These are phyloP conservation scores for Backusella psychrophila DNA, from an alignment of 192 early-diverging fungal genomes.

Conservation along the genomic window DNA sequence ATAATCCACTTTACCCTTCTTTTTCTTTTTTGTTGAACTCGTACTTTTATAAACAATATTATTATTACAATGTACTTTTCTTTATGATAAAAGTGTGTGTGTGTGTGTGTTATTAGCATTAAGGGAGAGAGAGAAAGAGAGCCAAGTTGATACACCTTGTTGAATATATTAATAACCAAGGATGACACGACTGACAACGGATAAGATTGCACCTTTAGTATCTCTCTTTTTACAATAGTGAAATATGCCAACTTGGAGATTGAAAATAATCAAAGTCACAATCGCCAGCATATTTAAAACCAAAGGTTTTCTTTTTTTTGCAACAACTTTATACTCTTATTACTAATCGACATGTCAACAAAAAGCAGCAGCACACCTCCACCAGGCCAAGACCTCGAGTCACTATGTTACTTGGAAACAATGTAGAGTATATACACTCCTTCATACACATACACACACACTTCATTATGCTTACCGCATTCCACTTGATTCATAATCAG, in stretches of 20 bases:
- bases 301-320: neutral
- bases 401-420: conserved; percentile 25
- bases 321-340: neutral
- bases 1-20: neutral
- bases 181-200: too few relatives aligned
- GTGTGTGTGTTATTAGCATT: too few relatives aligned
- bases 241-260: neutral
- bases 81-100: too few relatives aligned
- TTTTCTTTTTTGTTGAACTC: neutral
- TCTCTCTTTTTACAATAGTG: neutral
- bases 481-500: conserved; percentile 24
- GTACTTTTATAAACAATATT: neutral
- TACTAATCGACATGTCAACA: neutral
- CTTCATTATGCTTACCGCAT: neutral
- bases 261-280: neutral
- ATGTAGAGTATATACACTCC: conserved; percentile 12
- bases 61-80: neutral
- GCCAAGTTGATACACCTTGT: too few relatives aligned
- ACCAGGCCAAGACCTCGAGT: conserved; percentile 23
- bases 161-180: too few relatives aligned
- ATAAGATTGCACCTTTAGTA: too few relatives aligned
- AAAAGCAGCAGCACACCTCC: conserved; percentile 35
- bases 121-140: too few relatives aligned
- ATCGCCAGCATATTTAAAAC: neutral
- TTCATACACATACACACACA: neutral